Base-by-base conservation (phyloP, 129 eudicot species). In the Erigeron canadensis region DNA sequence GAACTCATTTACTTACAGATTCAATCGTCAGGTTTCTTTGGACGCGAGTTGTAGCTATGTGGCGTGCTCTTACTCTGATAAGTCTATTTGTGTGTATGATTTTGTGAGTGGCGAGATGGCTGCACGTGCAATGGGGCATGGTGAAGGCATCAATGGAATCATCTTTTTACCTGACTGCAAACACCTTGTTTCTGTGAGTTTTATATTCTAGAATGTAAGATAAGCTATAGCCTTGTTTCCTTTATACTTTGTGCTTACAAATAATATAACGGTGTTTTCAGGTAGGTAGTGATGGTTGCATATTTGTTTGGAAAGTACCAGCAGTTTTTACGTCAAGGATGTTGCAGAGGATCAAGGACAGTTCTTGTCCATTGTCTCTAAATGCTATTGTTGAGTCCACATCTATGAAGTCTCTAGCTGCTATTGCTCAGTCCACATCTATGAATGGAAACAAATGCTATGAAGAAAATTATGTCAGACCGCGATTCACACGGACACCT, bases 1-100 rank as follows among this genome's bases (percentile, higher is more conserved):
- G 48, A 75, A 53, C 65, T 70, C 45, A 57, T 62, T 28, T 78
- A 58, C 77, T 56, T 41, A 56, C 76, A 65, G 54, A 67, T 66
- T 51, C 23, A 42, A 57, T 79, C 74, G 73, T 41, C 89, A 88
- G 96, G 82, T 86, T 67, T 62, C 72, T 68, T 21, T 79, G 71
- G 91, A 88, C 62, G 87, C 91, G 58, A 88, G 91, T 85, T 77
- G 85, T 77, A 88, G 87, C 84, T 88, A 81, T 72, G 70, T 86
- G 83, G 91, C 71, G 34, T 88, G 91, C 74, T 67, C 91, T 67
- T 86, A 83, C 58, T 72, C 96, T 48, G 82, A 77, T 77, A 81
- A 73, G 69, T 81, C 79, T 77, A 81, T 88, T 69, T 84, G 87
- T 79, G 68, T 86, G 74, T 81, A 81, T 68, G 96, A 88, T 85